Evolutionary conservation across 2,329 filamentous ascomycete species (phyloP).

Genomic region (Hypomyces perniciosus): DNA sequence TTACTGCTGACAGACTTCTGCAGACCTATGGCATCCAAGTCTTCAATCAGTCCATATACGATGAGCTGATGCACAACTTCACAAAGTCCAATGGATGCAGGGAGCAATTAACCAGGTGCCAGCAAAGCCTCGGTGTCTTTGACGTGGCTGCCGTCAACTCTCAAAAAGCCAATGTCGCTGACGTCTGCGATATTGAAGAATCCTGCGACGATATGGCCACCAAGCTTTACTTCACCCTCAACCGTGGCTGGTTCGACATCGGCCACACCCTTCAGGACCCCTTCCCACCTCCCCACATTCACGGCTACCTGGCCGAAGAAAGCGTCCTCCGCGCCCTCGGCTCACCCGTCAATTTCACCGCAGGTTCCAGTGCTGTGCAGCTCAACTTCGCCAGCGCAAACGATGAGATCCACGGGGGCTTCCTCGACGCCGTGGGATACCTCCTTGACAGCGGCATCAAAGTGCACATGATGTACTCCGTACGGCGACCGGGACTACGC

Average conservation of each 20-base stretch:
- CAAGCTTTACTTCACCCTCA: constrained; percentile 47
- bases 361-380: constrained; percentile 35
- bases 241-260: constrained; percentile 55
- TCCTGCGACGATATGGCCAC: constrained; percentile 48
- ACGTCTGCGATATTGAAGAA: constrained; percentile 44
- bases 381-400: constrained; percentile 56
- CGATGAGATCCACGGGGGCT: constrained; percentile 47
- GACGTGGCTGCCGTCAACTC: constrained; percentile 41
- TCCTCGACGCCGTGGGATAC: constrained; percentile 48
- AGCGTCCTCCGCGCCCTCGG: constrained; percentile 54
- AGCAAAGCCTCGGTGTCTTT: constrained; percentile 41
- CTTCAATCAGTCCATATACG: constrained; percentile 41
- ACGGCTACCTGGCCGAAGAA: constrained; percentile 56
- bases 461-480: constrained; percentile 66
- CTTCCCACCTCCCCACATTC: constrained; percentile 57
- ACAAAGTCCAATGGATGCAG: constrained; percentile 42
- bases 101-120: constrained; percentile 48
- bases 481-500: constrained; percentile 58
- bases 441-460: constrained; percentile 58
- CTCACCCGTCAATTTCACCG: constrained; percentile 53
- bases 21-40: constrained; percentile 51
- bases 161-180: constrained; percentile 21
- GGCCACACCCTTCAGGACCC: constrained; percentile 50
- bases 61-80: constrained; percentile 24
- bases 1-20: constrained; percentile 2